A percentile compares a stretch with the other conserved stretches of the same genome.
Conservation (phyloP, 192 early-diverging fungal species). For the Haplosporangium gracile region DNA sequence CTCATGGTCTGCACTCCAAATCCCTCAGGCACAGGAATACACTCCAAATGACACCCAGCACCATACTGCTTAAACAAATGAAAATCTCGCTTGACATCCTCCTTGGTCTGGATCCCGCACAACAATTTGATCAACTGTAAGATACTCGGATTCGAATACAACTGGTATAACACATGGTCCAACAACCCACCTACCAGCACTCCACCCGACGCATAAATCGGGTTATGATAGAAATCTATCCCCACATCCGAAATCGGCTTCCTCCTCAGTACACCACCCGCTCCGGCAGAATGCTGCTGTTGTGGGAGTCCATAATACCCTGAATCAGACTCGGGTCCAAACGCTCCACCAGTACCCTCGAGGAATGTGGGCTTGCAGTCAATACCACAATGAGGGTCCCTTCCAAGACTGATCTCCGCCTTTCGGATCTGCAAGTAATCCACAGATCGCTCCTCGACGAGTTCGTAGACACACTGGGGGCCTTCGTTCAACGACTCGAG, state of each 20-base stretch:
- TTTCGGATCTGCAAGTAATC: constrained; percentile 50
- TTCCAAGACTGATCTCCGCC: constrained; percentile 18
- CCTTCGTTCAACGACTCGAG: constrained; percentile 37
- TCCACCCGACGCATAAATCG: constrained; percentile 77
- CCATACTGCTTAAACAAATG: constrained; percentile 54
- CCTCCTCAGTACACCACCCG: not conserved
- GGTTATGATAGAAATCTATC: constrained; percentile 57
- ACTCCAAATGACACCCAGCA: constrained; percentile 39
- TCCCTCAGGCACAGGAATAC: constrained; percentile 45
- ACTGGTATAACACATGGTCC: constrained; percentile 64
- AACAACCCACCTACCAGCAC: constrained; percentile 71
- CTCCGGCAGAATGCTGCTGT: not conserved
- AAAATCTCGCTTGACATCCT: constrained; percentile 50
- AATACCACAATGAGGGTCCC: not conserved
- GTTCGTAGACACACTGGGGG: constrained; percentile 49
- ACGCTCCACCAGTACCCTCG: constrained; percentile 14
- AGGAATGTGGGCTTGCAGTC: not conserved
- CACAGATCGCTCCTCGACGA: constrained; percentile 50
- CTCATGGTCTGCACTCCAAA: constrained; percentile 56
- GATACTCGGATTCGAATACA: constrained; percentile 68
- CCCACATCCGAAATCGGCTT: not conserved
- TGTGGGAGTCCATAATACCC: constrained; percentile 32
- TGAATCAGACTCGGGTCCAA: constrained; percentile 23
- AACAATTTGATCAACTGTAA: constrained; percentile 72
- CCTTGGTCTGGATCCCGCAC: constrained; percentile 67